Evolutionary conservation across 441 rosid genomes (phyloP), one percentile per base, ranked within the genome.

Genomic region (Erysimum cheiri): DNA sequence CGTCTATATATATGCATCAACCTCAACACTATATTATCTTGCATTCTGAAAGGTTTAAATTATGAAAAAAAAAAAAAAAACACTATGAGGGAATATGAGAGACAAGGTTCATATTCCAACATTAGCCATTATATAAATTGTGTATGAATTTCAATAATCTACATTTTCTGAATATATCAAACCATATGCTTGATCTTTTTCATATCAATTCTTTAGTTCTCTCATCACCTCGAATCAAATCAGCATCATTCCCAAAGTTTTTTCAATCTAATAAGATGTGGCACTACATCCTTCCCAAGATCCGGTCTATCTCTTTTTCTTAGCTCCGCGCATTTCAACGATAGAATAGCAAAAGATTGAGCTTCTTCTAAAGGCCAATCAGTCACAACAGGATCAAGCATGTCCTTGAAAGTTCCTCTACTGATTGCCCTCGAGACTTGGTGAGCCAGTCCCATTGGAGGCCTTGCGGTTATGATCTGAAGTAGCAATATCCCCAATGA

Each of bases 351-450:
- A 58, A 81, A 84, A 8, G 11, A 49, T 64, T 70, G 39, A 28
- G 89, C 84, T 78, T 84, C 89, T 77, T 87, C 85, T 13, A 85
- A 49, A 13, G 89, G 92, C 92, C 95, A 87, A 43, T 87, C 92
- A 1, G 55, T 12, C 22, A 87, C 81, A 1, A 57, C 37, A 3
- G 84, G 85, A 32, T 89, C 92, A 31, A 89, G 89, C 76, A 87
- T 71, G 26, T 84, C 85, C 36, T 70, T 68, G 2, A 88, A 84
- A 33, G 72, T 80, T 43, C 90, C 91, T 60, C 62, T 78, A 29
- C 80, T 78, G 2, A 88, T 76, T 12, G 94, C 88, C 12, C 72
- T 73, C 6, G 69, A 64, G 12, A 87, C 90, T 9, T 84, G 88
- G 61, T 89, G 88, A 39, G 90, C 72, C 6, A 89, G 65, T 15